Percentiles rank a stretch among this genome's conserved stretches.
These are phyloP conservation scores for Lactarius quietus DNA, from an alignment of 768 basidiomycete genomes.

Conservation along the genomic window DNA sequence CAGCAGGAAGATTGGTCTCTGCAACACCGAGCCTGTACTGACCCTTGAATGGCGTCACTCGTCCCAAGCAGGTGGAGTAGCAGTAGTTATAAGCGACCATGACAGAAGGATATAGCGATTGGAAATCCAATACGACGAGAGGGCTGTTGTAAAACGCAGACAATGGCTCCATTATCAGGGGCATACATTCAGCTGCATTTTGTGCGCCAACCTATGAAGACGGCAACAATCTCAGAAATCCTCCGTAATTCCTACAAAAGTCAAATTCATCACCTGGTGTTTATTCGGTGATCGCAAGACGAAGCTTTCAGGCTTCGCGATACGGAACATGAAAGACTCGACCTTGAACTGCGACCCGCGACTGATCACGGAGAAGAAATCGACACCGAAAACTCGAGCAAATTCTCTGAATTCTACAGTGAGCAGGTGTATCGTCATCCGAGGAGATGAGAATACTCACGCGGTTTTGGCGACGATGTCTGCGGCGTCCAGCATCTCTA, in stretches of 20 bases:
- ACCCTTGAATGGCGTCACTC: conserved; percentile 82
- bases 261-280: conserved; percentile 52
- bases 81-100: conserved; percentile 99
- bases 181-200: conserved; percentile 95
- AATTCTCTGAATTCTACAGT: conserved; percentile 67
- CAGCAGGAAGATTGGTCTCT: conserved; percentile 63
- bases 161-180: conserved; percentile 90
- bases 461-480: conserved; percentile 89
- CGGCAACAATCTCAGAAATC: background rate
- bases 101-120: conserved; percentile 92
- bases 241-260: background rate
- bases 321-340: conserved; percentile 97
- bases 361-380: conserved; percentile 92
- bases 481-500: conserved; percentile 77
- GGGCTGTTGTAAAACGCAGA: conserved; percentile 94
- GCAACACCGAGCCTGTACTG: conserved; percentile 84
- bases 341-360: conserved; percentile 99
- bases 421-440: background rate
- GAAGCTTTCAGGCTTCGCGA: conserved; percentile 93
- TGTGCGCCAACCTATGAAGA: conserved; percentile 79
- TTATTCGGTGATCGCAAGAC: conserved; percentile 88
- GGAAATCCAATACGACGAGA: conserved; percentile 91
- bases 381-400: conserved; percentile 94
- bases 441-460: conserved; percentile 43
- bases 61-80: conserved; percentile 94